Evolutionary conservation across 495 filamentous ascomycete genomes (phyloP).

Genomic region (Aspergillus sparsus): DNA sequence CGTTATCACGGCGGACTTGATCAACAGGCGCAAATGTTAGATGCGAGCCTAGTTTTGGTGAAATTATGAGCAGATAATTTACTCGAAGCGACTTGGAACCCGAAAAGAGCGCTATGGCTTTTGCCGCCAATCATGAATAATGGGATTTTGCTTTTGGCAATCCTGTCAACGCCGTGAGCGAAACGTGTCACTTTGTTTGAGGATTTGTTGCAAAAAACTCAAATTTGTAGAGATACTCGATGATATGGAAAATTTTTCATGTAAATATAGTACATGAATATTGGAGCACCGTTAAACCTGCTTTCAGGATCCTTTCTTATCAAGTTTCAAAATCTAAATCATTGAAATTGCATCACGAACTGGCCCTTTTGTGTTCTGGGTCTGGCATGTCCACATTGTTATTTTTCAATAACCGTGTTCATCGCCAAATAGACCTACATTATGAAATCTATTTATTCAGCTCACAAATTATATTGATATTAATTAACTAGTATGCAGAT

Average conservation of each 20-base stretch:
- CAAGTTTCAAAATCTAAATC: too few species aligned
- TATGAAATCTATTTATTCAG: too few species aligned
- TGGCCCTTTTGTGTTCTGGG: too few species aligned
- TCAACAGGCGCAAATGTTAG: background rate
- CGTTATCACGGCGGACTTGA: background rate
- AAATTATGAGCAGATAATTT: background rate
- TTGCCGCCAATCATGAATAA: conserved; percentile 10
- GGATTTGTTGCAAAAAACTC: background rate
- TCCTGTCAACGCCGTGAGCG: background rate
- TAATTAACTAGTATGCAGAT: too few species aligned
- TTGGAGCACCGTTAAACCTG: too few species aligned
- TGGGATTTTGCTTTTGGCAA: conserved; percentile 9
- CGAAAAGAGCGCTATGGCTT: background rate
- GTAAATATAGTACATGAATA: too few species aligned
- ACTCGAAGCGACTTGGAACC: background rate
- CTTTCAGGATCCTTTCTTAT: too few species aligned
- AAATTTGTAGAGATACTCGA: background rate
- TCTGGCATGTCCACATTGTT: too few species aligned
- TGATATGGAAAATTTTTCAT: background rate
- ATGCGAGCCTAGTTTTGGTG: background rate
- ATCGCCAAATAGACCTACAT: too few species aligned
- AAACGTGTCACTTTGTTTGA: conserved; percentile 20
- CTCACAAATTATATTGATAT: too few species aligned
- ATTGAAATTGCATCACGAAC: too few species aligned
- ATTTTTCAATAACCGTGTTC: too few species aligned